Percentiles rank a stretch among this genome's conserved stretches.
phyloP scores from a whole-genome alignment of 148 eudicot genomes.

The Pharnaceum exiguum region DNA sequence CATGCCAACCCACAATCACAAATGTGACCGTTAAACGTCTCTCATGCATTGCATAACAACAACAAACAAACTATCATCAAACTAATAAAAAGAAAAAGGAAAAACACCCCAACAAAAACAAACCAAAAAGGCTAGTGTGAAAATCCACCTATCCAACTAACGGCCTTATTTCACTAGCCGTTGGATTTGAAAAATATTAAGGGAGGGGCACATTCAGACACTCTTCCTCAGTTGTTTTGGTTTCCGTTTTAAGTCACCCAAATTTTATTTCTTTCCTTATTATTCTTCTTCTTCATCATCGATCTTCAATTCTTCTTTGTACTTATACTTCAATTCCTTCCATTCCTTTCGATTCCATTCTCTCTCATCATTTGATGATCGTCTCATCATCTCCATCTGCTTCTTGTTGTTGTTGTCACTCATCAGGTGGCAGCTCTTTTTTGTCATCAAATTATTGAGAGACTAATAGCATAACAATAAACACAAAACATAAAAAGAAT shows the following conservation, averaged over 20 bases:
- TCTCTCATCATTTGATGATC: constrained; percentile 10
- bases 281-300: background rate
- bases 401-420: no score
- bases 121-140: background rate
- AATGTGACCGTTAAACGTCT: constrained; percentile 24
- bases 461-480: no score
- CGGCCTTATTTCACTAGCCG: constrained; percentile 61
- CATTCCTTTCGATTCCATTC: no score
- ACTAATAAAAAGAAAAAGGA: background rate
- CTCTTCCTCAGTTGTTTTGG: constrained; percentile 21
- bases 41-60: background rate
- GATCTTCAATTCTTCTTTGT: no score
- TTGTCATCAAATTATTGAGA: no score
- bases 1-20: constrained; percentile 17
- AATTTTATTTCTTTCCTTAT: constrained; percentile 21
- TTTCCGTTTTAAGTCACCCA: constrained; percentile 25
- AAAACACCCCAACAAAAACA: background rate
- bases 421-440: no score
- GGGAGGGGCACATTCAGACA: constrained; percentile 21
- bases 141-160: constrained; percentile 23
- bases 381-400: no score
- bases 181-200: constrained; percentile 40
- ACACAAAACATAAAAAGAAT: no score
- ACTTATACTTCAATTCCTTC: no score
- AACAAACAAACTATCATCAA: background rate